Percentiles rank a stretch among this genome's conserved stretches.
Evolutionary conservation across 371 early-diverging fungal genomes (phyloP).

Genomic region (Mucor piriformis): DNA sequence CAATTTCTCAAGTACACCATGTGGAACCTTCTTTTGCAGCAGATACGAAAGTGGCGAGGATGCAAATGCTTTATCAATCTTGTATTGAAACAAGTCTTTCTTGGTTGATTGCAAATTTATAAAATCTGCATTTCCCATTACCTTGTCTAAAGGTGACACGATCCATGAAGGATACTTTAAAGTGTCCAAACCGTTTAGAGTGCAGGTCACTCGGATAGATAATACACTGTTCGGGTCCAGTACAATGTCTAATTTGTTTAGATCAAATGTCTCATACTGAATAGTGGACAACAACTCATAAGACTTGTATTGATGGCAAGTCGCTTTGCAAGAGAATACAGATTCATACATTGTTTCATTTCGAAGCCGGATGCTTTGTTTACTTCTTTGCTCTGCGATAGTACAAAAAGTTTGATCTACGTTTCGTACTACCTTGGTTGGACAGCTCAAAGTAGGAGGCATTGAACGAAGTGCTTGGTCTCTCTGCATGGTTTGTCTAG

Average conservation of each 20-base stretch:
- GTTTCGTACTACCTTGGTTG: background rate
- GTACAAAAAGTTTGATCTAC: background rate
- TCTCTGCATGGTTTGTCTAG: too few species aligned
- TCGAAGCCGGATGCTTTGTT: background rate
- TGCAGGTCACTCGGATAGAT: background rate
- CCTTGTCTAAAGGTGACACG: background rate
- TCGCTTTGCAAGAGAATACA: conserved; percentile 1
- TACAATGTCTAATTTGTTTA: conserved; percentile 16
- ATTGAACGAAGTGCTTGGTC: background rate
- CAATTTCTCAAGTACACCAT: conserved; percentile 15
- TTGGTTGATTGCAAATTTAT: background rate
- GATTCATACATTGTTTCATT: background rate
- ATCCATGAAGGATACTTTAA: conserved; percentile 17
- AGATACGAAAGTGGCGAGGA: conserved; percentile 26
- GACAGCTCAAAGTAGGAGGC: background rate
- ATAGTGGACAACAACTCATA: background rate
- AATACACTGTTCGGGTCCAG: conserved; percentile 1
- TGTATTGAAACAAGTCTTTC: background rate
- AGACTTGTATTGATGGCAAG: conserved; percentile 2
- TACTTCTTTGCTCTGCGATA: background rate
- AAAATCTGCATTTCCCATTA: conserved; percentile 6
- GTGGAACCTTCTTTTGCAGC: conserved; percentile 11
- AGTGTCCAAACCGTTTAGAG: conserved; percentile 11
- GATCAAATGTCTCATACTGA: background rate
- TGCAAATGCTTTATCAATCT: conserved; percentile 18